Conservation (phyloP, 305 asterid genomes). For the Fraxinus floribunda region DNA sequence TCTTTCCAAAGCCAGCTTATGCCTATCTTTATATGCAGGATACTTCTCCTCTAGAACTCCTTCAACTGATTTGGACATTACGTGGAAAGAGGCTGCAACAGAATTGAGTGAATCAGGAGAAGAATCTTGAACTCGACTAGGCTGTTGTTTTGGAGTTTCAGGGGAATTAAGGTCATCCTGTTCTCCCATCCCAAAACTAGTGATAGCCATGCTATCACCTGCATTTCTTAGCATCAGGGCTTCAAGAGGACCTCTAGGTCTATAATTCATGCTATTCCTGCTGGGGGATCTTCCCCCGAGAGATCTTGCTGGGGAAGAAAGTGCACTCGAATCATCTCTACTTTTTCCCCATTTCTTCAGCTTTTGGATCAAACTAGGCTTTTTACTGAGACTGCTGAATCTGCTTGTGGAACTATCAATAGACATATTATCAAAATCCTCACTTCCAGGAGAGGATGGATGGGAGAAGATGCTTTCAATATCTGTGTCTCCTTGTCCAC, state of each 20-base stretch:
- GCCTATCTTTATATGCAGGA: conserved; percentile 90
- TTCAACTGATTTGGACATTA: conserved; percentile 93
- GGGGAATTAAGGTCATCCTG: conserved; percentile 63
- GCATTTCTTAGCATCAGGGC: conserved; percentile 86
- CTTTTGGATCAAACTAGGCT: conserved; percentile 81
- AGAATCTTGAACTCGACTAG: conserved; percentile 28
- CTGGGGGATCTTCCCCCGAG: conserved; percentile 70
- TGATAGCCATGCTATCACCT: conserved; percentile 76
- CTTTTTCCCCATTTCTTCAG: conserved; percentile 86
- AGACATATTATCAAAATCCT: conserved; percentile 79
- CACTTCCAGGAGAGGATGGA: conserved; percentile 88
- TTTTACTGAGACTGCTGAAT: conserved; percentile 71
- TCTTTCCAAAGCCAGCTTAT: conserved; percentile 88
- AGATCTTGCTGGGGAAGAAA: conserved; percentile 85
- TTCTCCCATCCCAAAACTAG: conserved; percentile 70
- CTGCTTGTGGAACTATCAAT: conserved; percentile 71
- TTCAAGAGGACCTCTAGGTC: conserved; percentile 80
- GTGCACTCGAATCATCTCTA: conserved; percentile 64
- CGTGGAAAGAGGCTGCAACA: conserved; percentile 68
- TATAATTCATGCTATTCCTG: conserved; percentile 44
- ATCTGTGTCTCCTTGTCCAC: conserved; percentile 97
- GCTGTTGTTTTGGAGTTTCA: conserved; percentile 40
- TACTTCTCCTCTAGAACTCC: conserved; percentile 86
- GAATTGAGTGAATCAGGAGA: conserved; percentile 45
- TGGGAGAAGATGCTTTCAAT: conserved; percentile 84